Conservation (phyloP, 2,329 filamentous ascomycete genomes). For the Cordyceps pruinosa region DNA sequence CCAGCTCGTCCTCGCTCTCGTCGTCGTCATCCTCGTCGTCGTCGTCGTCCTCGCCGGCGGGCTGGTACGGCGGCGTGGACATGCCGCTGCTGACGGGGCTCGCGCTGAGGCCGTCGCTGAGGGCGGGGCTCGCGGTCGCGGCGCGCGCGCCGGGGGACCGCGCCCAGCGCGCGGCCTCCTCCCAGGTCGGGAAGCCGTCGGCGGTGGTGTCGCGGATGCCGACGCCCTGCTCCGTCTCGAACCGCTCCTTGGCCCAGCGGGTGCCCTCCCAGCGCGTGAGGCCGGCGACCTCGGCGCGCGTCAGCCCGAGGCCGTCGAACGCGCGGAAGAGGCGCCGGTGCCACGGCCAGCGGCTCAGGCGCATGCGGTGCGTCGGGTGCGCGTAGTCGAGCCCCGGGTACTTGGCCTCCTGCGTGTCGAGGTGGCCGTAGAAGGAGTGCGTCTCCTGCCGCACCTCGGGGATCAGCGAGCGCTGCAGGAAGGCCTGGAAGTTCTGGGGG, state of each 20-base stretch:
- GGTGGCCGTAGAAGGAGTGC: conserved; percentile 69
- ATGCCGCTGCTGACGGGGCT: conserved; percentile 9
- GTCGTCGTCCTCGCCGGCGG: conserved; percentile 22
- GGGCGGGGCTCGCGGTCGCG: not conserved
- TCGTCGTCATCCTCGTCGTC: conserved; percentile 23
- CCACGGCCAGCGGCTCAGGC: conserved; percentile 71
- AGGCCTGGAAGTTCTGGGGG: conserved; percentile 62
- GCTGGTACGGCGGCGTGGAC: conserved; percentile 5
- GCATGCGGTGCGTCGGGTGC: conserved; percentile 64
- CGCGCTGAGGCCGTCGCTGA: not conserved
- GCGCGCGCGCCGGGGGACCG: not conserved
- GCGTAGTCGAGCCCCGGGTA: conserved; percentile 78
- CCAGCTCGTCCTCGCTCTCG: conserved; percentile 23
- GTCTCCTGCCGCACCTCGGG: conserved; percentile 75
- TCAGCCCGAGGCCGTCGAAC: conserved; percentile 64
- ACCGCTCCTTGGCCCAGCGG: conserved; percentile 74
- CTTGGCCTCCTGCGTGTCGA: conserved; percentile 72
- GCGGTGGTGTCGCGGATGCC: conserved; percentile 64
- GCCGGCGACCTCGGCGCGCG: conserved; percentile 59
- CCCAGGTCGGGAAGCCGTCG: conserved; percentile 59
- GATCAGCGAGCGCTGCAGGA: conserved; percentile 65
- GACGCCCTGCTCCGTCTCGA: conserved; percentile 67
- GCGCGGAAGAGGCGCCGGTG: conserved; percentile 70
- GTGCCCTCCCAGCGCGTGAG: conserved; percentile 80
- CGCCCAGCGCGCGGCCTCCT: conserved; percentile 36